Evolutionary conservation across 768 basidiomycete genomes (phyloP), one percentile per base, ranked within the genome.

Genomic region (Pleurotus ostreatus): DNA sequence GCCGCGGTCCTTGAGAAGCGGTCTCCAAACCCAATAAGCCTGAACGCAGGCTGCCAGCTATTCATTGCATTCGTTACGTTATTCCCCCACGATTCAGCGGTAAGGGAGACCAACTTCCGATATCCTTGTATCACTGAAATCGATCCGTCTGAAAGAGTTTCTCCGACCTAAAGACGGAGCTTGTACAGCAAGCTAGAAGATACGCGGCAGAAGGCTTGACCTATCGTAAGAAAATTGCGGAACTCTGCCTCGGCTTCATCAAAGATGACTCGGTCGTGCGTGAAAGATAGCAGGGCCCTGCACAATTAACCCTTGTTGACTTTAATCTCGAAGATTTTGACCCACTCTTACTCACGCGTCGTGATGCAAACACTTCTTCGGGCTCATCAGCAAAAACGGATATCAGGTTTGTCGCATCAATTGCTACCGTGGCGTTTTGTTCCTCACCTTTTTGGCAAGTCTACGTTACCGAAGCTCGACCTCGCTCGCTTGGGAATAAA

Each of bases 401-500:
- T 98, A 71, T 93, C 92, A 65, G 81, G 80, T 80, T 59, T 49
- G 61, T 55, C 25, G 41, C 52, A 53, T 61, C 60, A 53, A 53
- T 63, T 68, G 55, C 57, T 57, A 62, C 62, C 48, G 59, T 55
- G 47, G 49, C 37, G 34, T 54, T 49, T 55, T 47, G 55, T 40
- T 63, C 59, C 61, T 55, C 59, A 53, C 60, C 16, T 56, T 55
- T 40, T 61, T 56, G 43, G 57, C 59, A 55, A 82, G 96, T 99
- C 39, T 98, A 94, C 70, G 96, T 99, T 57, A 98, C 96, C 62
- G 93, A 98, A 84, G 92, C 92, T 34, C 83, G 92, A 60, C 94
- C 96, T 69, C 84, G 83, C 68, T 91, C 89, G 65, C 79, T 89
- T 62, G 92, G 94, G 56, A 79, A 95, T 67, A 92, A 89, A 71